These are phyloP conservation scores for Amaranthus cruentus DNA, from an alignment of 148 eudicot genomes.

Conservation along the genomic window DNA sequence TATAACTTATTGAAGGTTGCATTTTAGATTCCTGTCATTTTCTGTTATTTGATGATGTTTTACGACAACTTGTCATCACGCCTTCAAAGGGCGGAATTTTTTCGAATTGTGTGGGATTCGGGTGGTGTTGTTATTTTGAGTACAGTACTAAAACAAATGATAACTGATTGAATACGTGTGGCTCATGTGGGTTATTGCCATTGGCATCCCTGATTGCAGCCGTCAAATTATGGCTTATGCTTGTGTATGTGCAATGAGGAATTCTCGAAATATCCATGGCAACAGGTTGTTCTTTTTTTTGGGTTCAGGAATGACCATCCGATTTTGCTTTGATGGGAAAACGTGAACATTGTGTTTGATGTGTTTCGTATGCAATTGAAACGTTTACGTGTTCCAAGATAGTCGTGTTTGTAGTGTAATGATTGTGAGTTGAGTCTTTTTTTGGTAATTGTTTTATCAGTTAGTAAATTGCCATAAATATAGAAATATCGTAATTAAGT, in stretches of 20 bases:
- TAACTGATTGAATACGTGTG: background rate
- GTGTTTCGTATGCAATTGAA: background rate
- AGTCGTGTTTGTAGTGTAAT: background rate
- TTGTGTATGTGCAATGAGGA: background rate
- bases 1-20: background rate
- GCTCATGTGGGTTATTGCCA: background rate
- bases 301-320: background rate
- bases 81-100: background rate
- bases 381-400: constrained; percentile 1
- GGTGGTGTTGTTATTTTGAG: background rate
- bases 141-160: background rate
- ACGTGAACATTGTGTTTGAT: background rate
- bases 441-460: background rate
- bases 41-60: constrained; percentile 11
- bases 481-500: background rate
- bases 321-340: background rate
- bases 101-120: background rate
- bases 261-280: constrained; percentile 3
- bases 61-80: background rate
- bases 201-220: background rate
- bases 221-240: background rate
- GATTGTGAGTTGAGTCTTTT: background rate
- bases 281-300: background rate
- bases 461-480: background rate
- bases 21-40: background rate